Base-by-base conservation (phyloP, 2,329 filamentous ascomycete species). In the Clarireedia hainanense region DNA sequence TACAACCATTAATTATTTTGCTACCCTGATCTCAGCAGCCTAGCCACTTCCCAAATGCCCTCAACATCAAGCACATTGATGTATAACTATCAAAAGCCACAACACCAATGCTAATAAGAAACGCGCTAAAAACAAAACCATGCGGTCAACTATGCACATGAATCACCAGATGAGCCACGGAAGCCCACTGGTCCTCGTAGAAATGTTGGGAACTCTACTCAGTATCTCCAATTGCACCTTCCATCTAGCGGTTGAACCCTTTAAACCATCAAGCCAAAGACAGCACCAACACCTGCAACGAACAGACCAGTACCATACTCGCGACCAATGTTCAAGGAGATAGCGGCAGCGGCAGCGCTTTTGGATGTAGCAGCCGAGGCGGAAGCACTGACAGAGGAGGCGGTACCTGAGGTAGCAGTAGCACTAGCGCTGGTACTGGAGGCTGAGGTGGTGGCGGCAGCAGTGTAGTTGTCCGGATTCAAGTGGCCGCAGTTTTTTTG, bases 251-350 rank as follows among this genome's bases (percentile, higher is more conserved):
- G 9, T 42, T 15, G 39, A 4, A 15, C 26, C 24, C 20, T 47
- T 52, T 68, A 86, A 68, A 85, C 69, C 59, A 80, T 72, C 59
- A 84, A 68, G 60, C 80, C 80, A 65, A 84, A 80, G 54, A 80
- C 70, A 47, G 67, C 64, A 56, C 81, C 71, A 60, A 84, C 69
- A 64, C 76, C 77, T 58, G 76, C 76, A 49, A 75, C 77, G 55
- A 84, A 67, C 24, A 69, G 63, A 43, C 68, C 67, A 39, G 70
- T 69, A 34, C 64, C 67, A 43, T 78, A 78, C 60, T 77, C 73
- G 64, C 74, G 73, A 14, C 57, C 60, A 40, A 55, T 39, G 42
- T 50, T 70, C 72, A 61, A 68, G 69, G 60, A 77, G 58, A 57
- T 69, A 48, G 78, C 80, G 58, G 74, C 77, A 50, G 55, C 59